Conservation (phyloP, 108 stramenopile genomes). For the Nitzschia sp. region DNA sequence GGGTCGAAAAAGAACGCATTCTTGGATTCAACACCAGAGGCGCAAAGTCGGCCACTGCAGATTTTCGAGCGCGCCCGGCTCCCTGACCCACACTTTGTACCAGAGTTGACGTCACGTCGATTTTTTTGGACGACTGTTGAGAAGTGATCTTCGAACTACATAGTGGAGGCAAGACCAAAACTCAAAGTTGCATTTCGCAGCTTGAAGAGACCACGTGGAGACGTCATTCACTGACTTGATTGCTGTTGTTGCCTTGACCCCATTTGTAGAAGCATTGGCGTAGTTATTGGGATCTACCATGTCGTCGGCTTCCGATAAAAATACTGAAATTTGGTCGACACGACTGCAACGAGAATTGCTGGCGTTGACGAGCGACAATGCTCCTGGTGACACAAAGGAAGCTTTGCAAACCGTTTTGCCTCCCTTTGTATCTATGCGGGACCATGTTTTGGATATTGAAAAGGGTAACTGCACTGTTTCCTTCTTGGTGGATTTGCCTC, state of each 20-base stretch:
- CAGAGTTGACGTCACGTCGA: slow-evolving; percentile 4
- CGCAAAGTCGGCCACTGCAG: no score
- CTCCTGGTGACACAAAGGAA: slow-evolving; percentile 44
- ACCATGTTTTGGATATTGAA: slow-evolving; percentile 74
- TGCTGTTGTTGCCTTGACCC: no score
- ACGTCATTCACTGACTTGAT: no score
- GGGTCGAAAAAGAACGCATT: no score
- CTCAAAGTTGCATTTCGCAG: no score
- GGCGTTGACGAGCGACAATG: slow-evolving; percentile 78
- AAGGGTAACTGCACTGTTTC: slow-evolving; percentile 69
- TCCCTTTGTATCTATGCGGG: slow-evolving; percentile 63
- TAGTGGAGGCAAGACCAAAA: no score
- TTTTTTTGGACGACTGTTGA: slow-evolving; percentile 3
- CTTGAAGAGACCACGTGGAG: no score
- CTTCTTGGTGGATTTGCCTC: slow-evolving; percentile 64
- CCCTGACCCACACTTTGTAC: not conserved
- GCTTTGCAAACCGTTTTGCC: slow-evolving; percentile 55
- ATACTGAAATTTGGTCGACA: slow-evolving; percentile 88
- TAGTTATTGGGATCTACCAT: not conserved
- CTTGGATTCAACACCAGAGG: no score
- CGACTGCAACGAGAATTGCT: slow-evolving; percentile 82
- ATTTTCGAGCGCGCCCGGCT: not conserved
- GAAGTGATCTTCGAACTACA: not conserved
- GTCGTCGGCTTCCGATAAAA: slow-evolving; percentile 29
- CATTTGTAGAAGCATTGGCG: not conserved